Base-by-base conservation (phyloP, 2,329 filamentous ascomycete species). In the Phaeosphaeria sp. region DNA sequence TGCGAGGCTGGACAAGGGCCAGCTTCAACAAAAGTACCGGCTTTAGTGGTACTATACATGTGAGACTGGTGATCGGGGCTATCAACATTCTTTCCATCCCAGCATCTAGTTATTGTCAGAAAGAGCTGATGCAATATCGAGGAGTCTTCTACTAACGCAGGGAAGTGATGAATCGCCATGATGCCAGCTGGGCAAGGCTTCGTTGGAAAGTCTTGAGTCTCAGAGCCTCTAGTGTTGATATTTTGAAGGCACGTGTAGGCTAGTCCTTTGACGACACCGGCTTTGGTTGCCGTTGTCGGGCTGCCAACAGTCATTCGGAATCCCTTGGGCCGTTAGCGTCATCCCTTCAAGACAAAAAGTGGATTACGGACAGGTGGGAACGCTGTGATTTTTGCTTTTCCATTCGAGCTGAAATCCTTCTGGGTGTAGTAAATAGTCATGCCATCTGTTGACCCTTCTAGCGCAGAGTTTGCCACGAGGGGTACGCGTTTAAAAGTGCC, bases 141-240 rank as follows among this genome's bases (percentile, higher is more conserved):
- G 21, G 5, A 48, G 25, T 27, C 46, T 48, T 48, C 17, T 17
- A 48, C 46, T 48, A 48, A 58, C 6, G 87, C 89, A 2, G 88
- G 89, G 78, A 90, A 89, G 79, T 89, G 87, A 33, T 90, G 78
- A 63, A 90, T 87, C 55, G 84, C 81, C 46, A 88, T 85, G 49
- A 90, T 75, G 11, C 84, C 78, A 89, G 74, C 18, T 42, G 53
- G 36, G 72, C 90, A 92, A 20, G 51, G 42, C 22, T 55, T 33
- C 20, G 33, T 58, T 11, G 60, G 60, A 44, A 63, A 55, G 9
- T 56, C 54, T n/a, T 43, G 22, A 30, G 57, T 59, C 41, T 63
- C 60, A 10, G 23, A 15, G 15, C 46, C 46, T 23, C 56, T 78
- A 77, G 73, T 80, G 76, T 46, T 54, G 66, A 77, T 76, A 13